Conservation (phyloP, 2,329 filamentous ascomycete species). For the Dendrostoma leiphaemia region DNA sequence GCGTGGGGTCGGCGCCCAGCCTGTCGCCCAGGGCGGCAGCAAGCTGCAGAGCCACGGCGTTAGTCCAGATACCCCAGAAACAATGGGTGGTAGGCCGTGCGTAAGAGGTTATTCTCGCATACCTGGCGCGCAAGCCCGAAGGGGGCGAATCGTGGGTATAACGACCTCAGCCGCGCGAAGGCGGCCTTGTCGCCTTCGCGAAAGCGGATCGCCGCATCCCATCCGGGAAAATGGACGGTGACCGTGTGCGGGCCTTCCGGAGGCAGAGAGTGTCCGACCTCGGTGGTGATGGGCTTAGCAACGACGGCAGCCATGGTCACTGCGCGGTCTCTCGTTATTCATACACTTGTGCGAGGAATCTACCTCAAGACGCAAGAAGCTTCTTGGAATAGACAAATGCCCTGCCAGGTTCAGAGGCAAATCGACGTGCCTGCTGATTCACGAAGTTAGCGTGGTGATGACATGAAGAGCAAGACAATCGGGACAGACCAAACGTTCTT, state of each 20-base stretch:
- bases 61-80: too few species aligned
- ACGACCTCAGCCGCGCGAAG: conserved; percentile 35
- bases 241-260: conserved; percentile 46
- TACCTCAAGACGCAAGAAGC: too few species aligned
- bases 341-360: too few species aligned
- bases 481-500: too few species aligned
- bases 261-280: conserved; percentile 44
- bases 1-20: conserved; percentile 25
- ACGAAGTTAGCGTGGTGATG: too few species aligned
- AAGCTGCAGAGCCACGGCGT: too few species aligned
- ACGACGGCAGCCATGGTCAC: conserved; percentile 3
- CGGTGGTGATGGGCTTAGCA: conserved; percentile 25
- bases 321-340: too few species aligned
- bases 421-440: too few species aligned
- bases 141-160: conserved; percentile 47
- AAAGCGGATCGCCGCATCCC: conserved; percentile 37
- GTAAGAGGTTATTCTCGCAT: conserved; percentile 13
- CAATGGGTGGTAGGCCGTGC: not conserved
- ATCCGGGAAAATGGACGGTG: conserved; percentile 43
- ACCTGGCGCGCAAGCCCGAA: conserved; percentile 35
- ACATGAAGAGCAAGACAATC: too few species aligned
- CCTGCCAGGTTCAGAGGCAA: too few species aligned
- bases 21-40: conserved; percentile 33
- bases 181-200: conserved; percentile 42
- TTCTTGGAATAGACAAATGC: too few species aligned